A percentile compares a stretch with the other conserved stretches of the same genome.
These are phyloP conservation scores for Skeletonema marinoi DNA, from an alignment of 108 stramenopile species.

Conservation along the genomic window DNA sequence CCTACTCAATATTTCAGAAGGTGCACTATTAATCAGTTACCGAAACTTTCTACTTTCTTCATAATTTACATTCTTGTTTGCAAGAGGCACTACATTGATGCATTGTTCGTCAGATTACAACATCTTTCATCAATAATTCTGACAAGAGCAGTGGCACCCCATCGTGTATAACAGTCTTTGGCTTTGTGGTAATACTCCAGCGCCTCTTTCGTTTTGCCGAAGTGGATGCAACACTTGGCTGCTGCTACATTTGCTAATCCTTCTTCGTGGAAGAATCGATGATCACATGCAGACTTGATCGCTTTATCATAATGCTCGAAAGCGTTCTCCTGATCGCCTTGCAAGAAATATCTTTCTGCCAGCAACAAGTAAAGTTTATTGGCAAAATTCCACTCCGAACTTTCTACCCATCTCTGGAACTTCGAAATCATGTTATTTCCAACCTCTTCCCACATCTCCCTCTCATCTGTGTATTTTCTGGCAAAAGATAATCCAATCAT, in stretches of 20 bases:
- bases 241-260: not conserved
- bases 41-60: too few relatives aligned
- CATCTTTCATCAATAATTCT: not conserved
- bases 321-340: not conserved
- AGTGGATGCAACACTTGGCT: not conserved
- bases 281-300: not conserved
- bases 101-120: not conserved
- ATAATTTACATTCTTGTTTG: too few relatives aligned
- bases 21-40: too few relatives aligned
- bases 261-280: constrained; percentile 6
- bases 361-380: not conserved
- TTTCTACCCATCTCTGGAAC: not conserved
- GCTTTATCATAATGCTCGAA: not conserved
- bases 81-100: too few relatives aligned
- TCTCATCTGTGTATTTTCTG: constrained; percentile 1
- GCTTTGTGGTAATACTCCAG: not conserved
- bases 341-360: not conserved
- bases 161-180: not conserved
- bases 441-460: not conserved
- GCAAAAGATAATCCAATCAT: not conserved
- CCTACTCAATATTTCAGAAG: too few relatives aligned
- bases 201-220: not conserved
- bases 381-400: not conserved
- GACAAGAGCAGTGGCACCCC: not conserved
- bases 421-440: not conserved